phyloP scores from a whole-genome alignment of 352 stramenopile genomes.

The Aphanomyces astaci region DNA sequence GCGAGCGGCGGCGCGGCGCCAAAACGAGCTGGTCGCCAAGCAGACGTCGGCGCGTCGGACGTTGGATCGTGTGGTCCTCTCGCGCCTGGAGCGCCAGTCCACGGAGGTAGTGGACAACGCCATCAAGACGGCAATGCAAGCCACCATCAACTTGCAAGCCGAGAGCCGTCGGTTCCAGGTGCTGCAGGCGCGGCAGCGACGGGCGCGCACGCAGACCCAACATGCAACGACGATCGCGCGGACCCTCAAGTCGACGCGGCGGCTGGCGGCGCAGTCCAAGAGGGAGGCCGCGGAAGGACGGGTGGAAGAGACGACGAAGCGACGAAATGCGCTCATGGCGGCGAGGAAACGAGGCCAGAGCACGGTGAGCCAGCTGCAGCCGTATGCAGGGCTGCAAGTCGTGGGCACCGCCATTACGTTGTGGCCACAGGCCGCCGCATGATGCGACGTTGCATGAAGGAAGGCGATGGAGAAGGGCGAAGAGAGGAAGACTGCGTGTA shows the following conservation, averaged over 20 bases:
- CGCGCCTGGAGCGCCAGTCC: conserved; percentile 8
- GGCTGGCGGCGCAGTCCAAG: background rate
- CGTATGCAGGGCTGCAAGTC: conserved; percentile 7
- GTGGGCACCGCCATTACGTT: conserved; percentile 4
- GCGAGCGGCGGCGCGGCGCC: background rate
- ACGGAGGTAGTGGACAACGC: conserved; percentile 6
- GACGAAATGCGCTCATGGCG: conserved; percentile 1
- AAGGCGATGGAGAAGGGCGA: background rate
- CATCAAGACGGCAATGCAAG: conserved; percentile 10
- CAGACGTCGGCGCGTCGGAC: conserved; percentile 10
- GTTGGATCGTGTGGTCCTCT: conserved; percentile 1
- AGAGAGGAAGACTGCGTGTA: background rate
- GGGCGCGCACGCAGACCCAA: background rate
- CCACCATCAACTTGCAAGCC: conserved; percentile 5
- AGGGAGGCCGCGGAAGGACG: background rate
- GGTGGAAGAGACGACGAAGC: conserved; percentile 1
- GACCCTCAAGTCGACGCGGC: background rate
- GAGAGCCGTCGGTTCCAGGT: background rate
- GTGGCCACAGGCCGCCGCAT: background rate
- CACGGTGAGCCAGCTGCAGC: background rate
- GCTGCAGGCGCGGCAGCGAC: background rate
- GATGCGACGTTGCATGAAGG: background rate
- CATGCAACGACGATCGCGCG: background rate
- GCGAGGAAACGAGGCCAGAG: conserved; percentile 3
- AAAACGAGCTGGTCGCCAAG: background rate